Base-by-base conservation (phyloP, 768 basidiomycete genomes). In the Rhodotorula sphaerocarpa region DNA sequence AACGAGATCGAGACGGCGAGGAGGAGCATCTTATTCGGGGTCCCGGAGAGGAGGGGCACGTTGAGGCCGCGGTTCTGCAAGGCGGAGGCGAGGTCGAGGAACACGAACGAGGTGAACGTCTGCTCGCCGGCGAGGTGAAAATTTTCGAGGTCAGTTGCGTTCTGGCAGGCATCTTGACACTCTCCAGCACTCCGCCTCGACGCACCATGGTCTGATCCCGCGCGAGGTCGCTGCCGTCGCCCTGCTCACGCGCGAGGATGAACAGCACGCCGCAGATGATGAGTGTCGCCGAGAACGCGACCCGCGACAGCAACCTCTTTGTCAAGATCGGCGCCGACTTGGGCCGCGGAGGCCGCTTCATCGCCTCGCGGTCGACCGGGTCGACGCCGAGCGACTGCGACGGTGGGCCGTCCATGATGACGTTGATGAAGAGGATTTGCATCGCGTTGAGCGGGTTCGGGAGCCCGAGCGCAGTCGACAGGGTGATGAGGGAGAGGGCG, bases 381-480 rank as follows among this genome's bases (percentile, higher is more conserved):
- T 97, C 93, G 12, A 97, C 93, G 57, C 93, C 93, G 44, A 97
- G 80, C 57, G 90, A 91, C 75, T 90, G 63, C 0, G 51, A 73
- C 46, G 59, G 42, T 12, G 66, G 41, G 21, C 50, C 61, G 68
- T 97, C 93, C 92, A 97, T 97, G 51, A 97, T 82, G 73, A 96
- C 95, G 77, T 97, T 96, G 73, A 96, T 96, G 74, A 95, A 97
- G n/a, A 97, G 77, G 71, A 97, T 97, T 75, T 67, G 91, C 91
- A 96, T 96, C 6, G 92, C 86, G 72, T 97, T 97, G 66, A 97
- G 80, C 5, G 92, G 92, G 72, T 93, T 96, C 71, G 84, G 85
- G 39, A 95, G 79, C 20, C 86, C 84, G 70, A 97, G 83, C 74
- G 91, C 80, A 27, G 92, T 97, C 74, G 88, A 90, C 59, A 96